Conservation (phyloP, 2,329 filamentous ascomycete species). For the Lachnum nothofagi region DNA sequence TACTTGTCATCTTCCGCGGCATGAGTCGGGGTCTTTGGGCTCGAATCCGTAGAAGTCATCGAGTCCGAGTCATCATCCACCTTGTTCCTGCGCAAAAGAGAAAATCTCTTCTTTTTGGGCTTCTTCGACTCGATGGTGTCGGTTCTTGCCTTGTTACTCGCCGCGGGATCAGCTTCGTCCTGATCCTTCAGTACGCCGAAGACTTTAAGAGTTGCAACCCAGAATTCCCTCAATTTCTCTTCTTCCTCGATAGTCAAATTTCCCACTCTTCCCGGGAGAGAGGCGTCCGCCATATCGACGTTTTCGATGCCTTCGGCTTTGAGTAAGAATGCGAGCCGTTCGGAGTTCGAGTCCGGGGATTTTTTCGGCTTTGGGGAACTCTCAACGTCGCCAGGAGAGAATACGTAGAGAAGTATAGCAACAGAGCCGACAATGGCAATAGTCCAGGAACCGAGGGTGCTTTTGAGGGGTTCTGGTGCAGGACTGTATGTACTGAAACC, state of each 20-base stretch:
- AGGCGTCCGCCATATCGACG: conserved; percentile 39
- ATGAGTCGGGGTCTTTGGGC: conserved; percentile 18
- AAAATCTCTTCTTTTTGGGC: conserved; percentile 69
- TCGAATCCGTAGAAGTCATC: conserved; percentile 29
- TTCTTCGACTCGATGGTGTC: conserved; percentile 41
- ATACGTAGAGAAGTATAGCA: conserved; percentile 15
- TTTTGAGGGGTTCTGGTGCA: conserved; percentile 6
- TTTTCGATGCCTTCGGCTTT: neutral
- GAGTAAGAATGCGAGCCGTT: neutral
- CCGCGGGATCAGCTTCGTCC: conserved; percentile 27
- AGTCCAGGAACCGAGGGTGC: conserved; percentile 16
- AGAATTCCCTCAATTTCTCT: conserved; percentile 80
- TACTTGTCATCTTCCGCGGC: conserved; percentile 75
- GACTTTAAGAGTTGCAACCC: conserved; percentile 69
- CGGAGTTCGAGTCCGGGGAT: neutral
- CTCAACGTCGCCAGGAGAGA: conserved; percentile 1
- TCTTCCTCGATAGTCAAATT: conserved; percentile 89
- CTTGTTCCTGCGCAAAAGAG: conserved; percentile 60
- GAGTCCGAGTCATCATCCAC: conserved; percentile 48
- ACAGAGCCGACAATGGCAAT: conserved; percentile 8
- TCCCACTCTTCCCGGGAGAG: conserved; percentile 68
- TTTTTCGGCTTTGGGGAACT: neutral
- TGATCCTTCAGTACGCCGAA: conserved; percentile 54
- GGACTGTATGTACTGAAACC: neutral
- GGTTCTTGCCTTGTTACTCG: conserved; percentile 20